phyloP scores from a whole-genome alignment of 768 basidiomycete species.

The Rhodosporidiobolus sp. region DNA sequence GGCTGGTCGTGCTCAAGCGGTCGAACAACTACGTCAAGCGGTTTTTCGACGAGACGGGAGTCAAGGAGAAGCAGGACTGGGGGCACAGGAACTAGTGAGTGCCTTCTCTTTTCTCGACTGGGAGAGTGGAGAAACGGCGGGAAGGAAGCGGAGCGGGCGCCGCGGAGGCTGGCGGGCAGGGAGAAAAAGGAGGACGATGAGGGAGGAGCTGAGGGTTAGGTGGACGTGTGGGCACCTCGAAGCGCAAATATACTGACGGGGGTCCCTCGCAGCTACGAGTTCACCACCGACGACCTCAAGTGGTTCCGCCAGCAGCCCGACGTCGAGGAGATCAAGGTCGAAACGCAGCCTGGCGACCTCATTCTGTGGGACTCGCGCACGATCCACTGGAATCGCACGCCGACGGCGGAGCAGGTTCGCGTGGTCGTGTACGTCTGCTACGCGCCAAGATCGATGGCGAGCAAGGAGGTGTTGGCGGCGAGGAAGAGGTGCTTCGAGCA shows the following conservation, averaged over 20 bases:
- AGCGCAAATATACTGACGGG: background rate
- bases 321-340: slow-evolving; percentile 46
- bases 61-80: slow-evolving; percentile 9
- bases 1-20: slow-evolving; percentile 41
- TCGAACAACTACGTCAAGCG: slow-evolving; percentile 37
- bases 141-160: too few relatives aligned
- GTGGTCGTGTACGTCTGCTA: slow-evolving; percentile 20
- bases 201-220: too few relatives aligned
- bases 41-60: slow-evolving; percentile 24
- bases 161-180: too few relatives aligned
- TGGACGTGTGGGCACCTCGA: too few relatives aligned
- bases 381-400: slow-evolving; percentile 19
- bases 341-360: slow-evolving; percentile 46
- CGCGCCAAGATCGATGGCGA: background rate
- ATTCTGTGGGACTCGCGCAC: slow-evolving; percentile 46
- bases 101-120: background rate
- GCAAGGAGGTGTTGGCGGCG: background rate
- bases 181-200: too few relatives aligned
- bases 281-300: slow-evolving; percentile 41
- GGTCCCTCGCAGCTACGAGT: slow-evolving; percentile 7
- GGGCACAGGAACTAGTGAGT: slow-evolving; percentile 4
- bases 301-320: slow-evolving; percentile 46
- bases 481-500: slow-evolving; percentile 2
- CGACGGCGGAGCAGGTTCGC: slow-evolving; percentile 12
- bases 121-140: too few relatives aligned